Evolutionary conservation across 306 rosid species (phyloP).

Genomic region (Sophora flavescens): DNA sequence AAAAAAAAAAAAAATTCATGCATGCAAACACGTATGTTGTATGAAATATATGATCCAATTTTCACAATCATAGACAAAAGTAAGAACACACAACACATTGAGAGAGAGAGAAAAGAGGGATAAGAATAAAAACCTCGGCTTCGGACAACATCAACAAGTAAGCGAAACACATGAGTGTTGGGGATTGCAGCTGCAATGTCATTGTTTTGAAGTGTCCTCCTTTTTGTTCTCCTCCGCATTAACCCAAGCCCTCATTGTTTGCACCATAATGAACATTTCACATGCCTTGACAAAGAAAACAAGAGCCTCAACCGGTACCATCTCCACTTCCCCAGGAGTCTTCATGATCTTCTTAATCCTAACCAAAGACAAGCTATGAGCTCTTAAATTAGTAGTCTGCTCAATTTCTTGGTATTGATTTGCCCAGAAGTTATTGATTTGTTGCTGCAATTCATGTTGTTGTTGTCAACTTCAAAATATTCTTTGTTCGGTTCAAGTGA

Average conservation of each 20-base stretch:
- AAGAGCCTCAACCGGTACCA: conserved; percentile 70
- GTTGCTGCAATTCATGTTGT: conserved; percentile 62
- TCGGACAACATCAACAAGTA: too few relatives aligned
- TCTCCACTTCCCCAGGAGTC: conserved; percentile 59
- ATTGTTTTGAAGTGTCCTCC: conserved; percentile 65
- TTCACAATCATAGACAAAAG: too few relatives aligned
- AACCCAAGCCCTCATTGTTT: conserved; percentile 65
- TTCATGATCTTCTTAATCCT: conserved; percentile 51
- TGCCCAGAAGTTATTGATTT: conserved; percentile 57
- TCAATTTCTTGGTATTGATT: conserved; percentile 58
- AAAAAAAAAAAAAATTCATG: too few relatives aligned
- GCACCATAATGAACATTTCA: conserved; percentile 68
- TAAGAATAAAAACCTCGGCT: too few relatives aligned
- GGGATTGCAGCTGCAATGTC: too few relatives aligned
- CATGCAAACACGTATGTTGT: too few relatives aligned
- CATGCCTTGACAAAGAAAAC: conserved; percentile 69
- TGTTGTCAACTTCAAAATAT: conserved; percentile 52
- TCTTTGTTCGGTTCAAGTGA: too few relatives aligned
- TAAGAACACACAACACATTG: too few relatives aligned
- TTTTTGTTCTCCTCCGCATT: conserved; percentile 64
- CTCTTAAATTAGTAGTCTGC: conserved; percentile 55
- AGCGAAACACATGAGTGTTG: too few relatives aligned
- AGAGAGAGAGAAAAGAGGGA: too few relatives aligned
- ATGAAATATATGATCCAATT: too few relatives aligned
- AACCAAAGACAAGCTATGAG: conserved; percentile 66